Evolutionary conservation across 805 yeast species (phyloP).

Genomic region (Candida endomychidarum): DNA sequence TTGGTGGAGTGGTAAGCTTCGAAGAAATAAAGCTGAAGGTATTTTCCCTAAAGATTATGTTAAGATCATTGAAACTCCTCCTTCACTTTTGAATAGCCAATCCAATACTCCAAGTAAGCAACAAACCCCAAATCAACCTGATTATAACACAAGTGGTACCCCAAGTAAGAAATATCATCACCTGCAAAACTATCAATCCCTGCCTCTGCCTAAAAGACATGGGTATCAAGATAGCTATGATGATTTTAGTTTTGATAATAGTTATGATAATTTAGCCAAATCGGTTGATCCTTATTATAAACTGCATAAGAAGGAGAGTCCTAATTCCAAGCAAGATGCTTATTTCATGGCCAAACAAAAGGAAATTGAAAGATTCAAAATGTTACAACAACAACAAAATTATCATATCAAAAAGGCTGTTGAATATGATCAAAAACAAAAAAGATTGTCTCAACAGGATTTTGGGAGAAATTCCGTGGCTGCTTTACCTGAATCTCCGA

Average conservation of each 20-base stretch:
- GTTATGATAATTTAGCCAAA: slow-evolving; percentile 21
- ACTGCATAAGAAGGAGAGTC: slow-evolving; percentile 5
- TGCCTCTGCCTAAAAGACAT: slow-evolving; percentile 16
- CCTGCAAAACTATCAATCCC: neutral
- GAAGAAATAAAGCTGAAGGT: slow-evolving; percentile 81
- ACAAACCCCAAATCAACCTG: slow-evolving; percentile 12
- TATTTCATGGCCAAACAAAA: slow-evolving; percentile 24
- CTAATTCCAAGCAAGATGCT: slow-evolving; percentile 16
- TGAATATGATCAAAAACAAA: slow-evolving; percentile 10
- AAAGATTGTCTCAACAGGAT: slow-evolving; percentile 16
- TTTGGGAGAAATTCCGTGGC: slow-evolving; percentile 15
- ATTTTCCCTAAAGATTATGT: slow-evolving; percentile 88
- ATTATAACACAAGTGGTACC: slow-evolving; percentile 8
- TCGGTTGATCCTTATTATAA: slow-evolving; percentile 10
- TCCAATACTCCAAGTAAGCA: slow-evolving; percentile 18
- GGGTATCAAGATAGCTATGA: slow-evolving; percentile 12
- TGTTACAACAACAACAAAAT: slow-evolving; percentile 31
- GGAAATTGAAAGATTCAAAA: slow-evolving; percentile 31
- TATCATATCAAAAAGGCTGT: slow-evolving; percentile 24
- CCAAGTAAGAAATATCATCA: slow-evolving; percentile 14
- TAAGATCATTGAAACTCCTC: slow-evolving; percentile 45
- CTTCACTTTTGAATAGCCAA: slow-evolving; percentile 8
- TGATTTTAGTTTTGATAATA: slow-evolving; percentile 24
- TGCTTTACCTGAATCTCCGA: slow-evolving; percentile 13
- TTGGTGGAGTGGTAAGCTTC: slow-evolving; percentile 86